Evolutionary conservation across 2,329 filamentous ascomycete species (phyloP).

Genomic region (Metarhizium brunneum): DNA sequence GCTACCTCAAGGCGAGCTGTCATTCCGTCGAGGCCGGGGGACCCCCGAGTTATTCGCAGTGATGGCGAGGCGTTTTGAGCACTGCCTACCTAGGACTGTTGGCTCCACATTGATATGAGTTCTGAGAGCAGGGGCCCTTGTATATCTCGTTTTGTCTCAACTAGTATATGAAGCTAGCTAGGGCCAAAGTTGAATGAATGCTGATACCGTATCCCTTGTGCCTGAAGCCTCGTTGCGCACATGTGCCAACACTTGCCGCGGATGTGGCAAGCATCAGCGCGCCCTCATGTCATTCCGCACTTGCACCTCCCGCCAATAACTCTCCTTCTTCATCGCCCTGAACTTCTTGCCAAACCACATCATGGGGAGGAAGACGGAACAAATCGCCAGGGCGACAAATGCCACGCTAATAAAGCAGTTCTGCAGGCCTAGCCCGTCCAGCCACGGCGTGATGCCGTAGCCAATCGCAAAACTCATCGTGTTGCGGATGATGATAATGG

Average conservation of each 20-base stretch:
- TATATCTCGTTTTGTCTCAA: no score
- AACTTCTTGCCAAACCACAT: conserved; percentile 34
- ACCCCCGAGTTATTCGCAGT: conserved; percentile 19
- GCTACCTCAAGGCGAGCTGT: conserved; percentile 20
- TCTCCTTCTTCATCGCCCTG: conserved; percentile 10
- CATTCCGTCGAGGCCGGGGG: conserved; percentile 9
- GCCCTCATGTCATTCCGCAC: not conserved
- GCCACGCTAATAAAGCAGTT: conserved; percentile 33
- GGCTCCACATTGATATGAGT: no score
- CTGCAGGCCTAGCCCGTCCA: conserved; percentile 29
- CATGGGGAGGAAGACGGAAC: conserved; percentile 32
- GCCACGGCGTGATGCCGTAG: conserved; percentile 35
- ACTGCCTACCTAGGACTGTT: no score
- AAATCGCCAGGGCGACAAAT: conserved; percentile 28
- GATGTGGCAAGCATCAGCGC: not conserved
- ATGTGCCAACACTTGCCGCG: no score
- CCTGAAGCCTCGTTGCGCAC: no score
- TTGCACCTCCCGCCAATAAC: conserved; percentile 11
- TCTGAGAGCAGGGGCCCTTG: no score
- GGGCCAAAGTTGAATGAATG: no score
- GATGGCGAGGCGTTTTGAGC: not conserved
- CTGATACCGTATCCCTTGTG: no score
- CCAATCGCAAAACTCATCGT: conserved; percentile 26
- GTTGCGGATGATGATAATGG: conserved; percentile 29
- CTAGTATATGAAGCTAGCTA: no score